phyloP scores from a whole-genome alignment of 371 early-diverging fungal genomes.

The Lichtheimia ornata region DNA sequence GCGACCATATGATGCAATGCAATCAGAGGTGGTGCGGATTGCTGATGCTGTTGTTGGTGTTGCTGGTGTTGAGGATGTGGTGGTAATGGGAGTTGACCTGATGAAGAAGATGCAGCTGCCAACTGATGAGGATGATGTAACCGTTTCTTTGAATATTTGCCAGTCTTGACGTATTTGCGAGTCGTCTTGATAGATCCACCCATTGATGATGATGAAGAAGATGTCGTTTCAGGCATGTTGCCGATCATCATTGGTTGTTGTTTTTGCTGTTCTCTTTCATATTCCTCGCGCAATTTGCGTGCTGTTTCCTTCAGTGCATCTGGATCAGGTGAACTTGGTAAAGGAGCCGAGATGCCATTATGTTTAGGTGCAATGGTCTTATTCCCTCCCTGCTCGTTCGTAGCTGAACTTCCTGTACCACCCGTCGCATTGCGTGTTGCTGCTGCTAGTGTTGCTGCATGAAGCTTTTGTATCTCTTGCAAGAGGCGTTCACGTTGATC shows the following conservation, averaged over 20 bases:
- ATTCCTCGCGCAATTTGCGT: slow-evolving; percentile 37
- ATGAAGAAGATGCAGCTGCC: too few relatives aligned
- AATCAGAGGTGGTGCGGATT: neutral
- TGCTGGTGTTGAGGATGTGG: slow-evolving; percentile 16
- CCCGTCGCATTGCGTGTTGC: slow-evolving; percentile 23
- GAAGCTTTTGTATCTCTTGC: slow-evolving; percentile 57
- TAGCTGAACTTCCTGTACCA: slow-evolving; percentile 7
- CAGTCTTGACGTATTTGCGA: slow-evolving; percentile 64
- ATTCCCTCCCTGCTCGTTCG: neutral
- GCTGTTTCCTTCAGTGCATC: slow-evolving; percentile 42
- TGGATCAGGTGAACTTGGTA: slow-evolving; percentile 19
- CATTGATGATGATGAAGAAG: too few relatives aligned
- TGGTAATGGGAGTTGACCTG: neutral
- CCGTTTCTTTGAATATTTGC: slow-evolving; percentile 67
- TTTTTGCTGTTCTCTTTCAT: slow-evolving; percentile 31
- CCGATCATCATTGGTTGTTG: slow-evolving; percentile 15
- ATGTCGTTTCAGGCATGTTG: too few relatives aligned
- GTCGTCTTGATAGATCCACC: slow-evolving; percentile 42
- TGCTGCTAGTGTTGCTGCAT: slow-evolving; percentile 52
- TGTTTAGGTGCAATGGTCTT: slow-evolving; percentile 38
- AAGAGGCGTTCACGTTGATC: slow-evolving; percentile 53
- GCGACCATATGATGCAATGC: neutral
- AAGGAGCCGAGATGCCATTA: slow-evolving; percentile 26
- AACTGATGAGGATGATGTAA: slow-evolving; percentile 12
- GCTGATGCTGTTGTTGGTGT: slow-evolving; percentile 20